Base-by-base conservation (phyloP, 2,329 filamentous ascomycete species). In the Nemania abortiva region DNA sequence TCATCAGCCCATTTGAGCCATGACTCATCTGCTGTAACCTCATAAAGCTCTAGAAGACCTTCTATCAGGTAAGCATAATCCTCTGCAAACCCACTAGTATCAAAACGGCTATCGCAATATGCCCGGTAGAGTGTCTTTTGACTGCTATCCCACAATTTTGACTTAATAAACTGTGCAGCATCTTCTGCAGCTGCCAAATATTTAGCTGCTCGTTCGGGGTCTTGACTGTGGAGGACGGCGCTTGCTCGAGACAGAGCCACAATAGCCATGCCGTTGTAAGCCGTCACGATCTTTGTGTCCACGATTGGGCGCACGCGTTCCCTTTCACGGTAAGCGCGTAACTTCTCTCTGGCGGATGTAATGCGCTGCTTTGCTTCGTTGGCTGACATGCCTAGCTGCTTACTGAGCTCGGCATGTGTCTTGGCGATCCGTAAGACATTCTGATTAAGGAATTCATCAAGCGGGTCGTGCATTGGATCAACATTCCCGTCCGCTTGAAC, bases 371-470 rank as follows among this genome's bases (percentile, higher is more conserved):
- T 84, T 1, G 95, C 88, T 69, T 94, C 91, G 0, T 89, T 86
- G 65, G 90, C 88, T 0, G 90, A 86, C 15, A 95, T 84, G 1
- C 89, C 90, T 74, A 97, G 92, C 73, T 96, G 91, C 65, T 88
- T 88, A 15, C 91, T 91, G 7, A 99, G 84, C 55, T 91, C 89
- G 22, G 87, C 85, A 0, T 90, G 86, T 0, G 90, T 92, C 69
- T 87, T 89, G 42, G 88, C 88, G 29, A 97, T 86, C 45, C 90
- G 89, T 1, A 98, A 82, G 5, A 97, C 94, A 77, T 98, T 99
- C 78, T 97, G 94, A 75, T 95, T 94, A 76, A 97, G 91, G 69
- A 98, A 95, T 77, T 98, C 95, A 77, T 98, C 95, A 75, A 97
- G 92, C 0, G 93, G 91, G 77, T 99, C 96, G 74, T 95, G 90